A percentile compares a stretch with the other conserved stretches of the same genome.
These are phyloP conservation scores for Mucor velutinosus DNA, from an alignment of 371 early-diverging fungal genomes.

Conservation along the genomic window DNA sequence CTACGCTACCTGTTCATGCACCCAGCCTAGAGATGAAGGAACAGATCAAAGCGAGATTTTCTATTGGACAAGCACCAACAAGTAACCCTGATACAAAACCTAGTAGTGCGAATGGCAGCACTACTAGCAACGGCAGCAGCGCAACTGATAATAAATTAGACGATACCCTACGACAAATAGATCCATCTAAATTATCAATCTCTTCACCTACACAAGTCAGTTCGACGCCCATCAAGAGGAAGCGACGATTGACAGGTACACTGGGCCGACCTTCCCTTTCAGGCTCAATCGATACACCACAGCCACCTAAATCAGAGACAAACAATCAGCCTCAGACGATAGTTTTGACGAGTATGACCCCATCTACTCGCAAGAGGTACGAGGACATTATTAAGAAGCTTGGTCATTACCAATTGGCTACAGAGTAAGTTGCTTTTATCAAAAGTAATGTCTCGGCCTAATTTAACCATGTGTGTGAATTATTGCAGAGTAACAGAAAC, in stretches of 20 bases:
- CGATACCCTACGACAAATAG: not conserved
- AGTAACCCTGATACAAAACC: not conserved
- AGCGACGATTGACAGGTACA: slow-evolving; percentile 15
- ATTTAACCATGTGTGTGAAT: not conserved
- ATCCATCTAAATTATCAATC: not conserved
- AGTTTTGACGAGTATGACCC: slow-evolving; percentile 29
- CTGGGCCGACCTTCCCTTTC: not conserved
- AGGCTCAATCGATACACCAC: not conserved
- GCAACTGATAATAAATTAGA: not conserved
- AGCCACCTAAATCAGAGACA: not conserved
- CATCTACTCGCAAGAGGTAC: slow-evolving; percentile 14
- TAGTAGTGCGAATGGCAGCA: not conserved
- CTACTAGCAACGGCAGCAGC: not conserved
- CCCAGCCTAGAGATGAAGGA: slow-evolving; percentile 27
- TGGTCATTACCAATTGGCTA: slow-evolving; percentile 19
- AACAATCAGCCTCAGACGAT: slow-evolving; percentile 11
- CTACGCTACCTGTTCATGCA: slow-evolving; percentile 15
- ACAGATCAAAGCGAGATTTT: slow-evolving; percentile 44
- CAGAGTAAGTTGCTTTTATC: slow-evolving; percentile 23
- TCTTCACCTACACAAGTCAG: not conserved
- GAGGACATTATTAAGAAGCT: slow-evolving; percentile 18
- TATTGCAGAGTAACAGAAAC: slow-evolving; percentile 19
- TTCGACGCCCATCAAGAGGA: slow-evolving; percentile 11
- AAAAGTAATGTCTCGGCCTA: not conserved
- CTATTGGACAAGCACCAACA: slow-evolving; percentile 20